Percentiles rank a stretch among this genome's conserved stretches.
These are phyloP conservation scores for Ganoderma sinense DNA, from an alignment of 1,284 basidiomycete species.

Conservation along the genomic window DNA sequence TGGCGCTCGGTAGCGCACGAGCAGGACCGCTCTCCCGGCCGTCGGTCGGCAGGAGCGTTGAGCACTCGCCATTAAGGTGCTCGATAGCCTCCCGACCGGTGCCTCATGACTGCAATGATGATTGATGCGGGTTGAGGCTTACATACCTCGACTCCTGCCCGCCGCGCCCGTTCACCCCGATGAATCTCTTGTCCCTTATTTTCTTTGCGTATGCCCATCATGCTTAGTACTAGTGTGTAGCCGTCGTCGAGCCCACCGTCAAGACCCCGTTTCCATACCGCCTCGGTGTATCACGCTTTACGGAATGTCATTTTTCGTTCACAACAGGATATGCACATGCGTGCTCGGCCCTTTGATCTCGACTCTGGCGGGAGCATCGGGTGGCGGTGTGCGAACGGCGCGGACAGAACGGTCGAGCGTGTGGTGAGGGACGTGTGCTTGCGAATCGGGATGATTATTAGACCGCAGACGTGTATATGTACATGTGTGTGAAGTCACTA, in stretches of 20 bases:
- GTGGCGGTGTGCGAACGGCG: neutral
- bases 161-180: conserved; percentile 21
- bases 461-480: neutral
- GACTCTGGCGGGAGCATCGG: neutral
- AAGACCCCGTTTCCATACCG: conserved; percentile 14
- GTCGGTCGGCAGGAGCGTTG: neutral
- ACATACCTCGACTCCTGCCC: conserved; percentile 19
- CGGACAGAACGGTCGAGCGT: neutral
- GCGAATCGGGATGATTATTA: conserved; percentile 11
- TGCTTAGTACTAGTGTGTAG: neutral
- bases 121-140: conserved; percentile 24
- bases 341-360: neutral
- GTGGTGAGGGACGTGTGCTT: neutral
- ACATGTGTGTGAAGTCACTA: neutral
- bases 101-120: conserved; percentile 23
- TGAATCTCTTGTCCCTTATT: conserved; percentile 18
- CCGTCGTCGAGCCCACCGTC: conserved; percentile 4
- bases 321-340: conserved; percentile 5
- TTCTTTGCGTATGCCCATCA: conserved; percentile 10
- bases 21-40: conserved; percentile 1
- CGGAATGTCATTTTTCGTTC: conserved; percentile 5
- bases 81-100: conserved; percentile 17
- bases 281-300: conserved; percentile 14
- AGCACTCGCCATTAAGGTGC: conserved; percentile 7
- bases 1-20: conserved; percentile 23